phyloP scores from a whole-genome alignment of 768 basidiomycete species.

The Chalciporus piperatus region DNA sequence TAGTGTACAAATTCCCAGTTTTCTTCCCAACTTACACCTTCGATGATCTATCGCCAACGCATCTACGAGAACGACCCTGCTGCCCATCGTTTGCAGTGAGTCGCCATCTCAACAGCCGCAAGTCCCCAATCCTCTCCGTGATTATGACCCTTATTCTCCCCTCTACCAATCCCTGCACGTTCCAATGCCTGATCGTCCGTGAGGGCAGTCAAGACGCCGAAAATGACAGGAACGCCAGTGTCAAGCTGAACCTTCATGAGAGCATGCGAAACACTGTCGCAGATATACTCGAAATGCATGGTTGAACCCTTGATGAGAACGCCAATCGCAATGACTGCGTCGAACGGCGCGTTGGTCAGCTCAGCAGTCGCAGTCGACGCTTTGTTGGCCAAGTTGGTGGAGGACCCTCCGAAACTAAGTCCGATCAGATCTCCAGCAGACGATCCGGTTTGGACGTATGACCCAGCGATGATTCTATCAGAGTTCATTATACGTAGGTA shows the following conservation, averaged over 20 bases:
- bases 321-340: slow-evolving; percentile 96
- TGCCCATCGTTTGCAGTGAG: slow-evolving; percentile 61
- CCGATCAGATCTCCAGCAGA: slow-evolving; percentile 76
- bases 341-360: slow-evolving; percentile 67
- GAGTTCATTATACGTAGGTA: slow-evolving; percentile 7
- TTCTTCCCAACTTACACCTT: background rate
- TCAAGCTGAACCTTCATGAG: slow-evolving; percentile 95
- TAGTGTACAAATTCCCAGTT: slow-evolving; percentile 6
- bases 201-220: slow-evolving; percentile 92
- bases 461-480: slow-evolving; percentile 81
- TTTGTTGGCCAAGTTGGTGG: slow-evolving; percentile 29
- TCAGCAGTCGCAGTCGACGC: slow-evolving; percentile 34
- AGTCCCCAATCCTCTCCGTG: slow-evolving; percentile 98
- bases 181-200: slow-evolving; percentile 94
- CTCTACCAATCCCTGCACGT: slow-evolving; percentile 82
- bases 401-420: slow-evolving; percentile 42
- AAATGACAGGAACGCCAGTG: slow-evolving; percentile 90
- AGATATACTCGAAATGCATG: slow-evolving; percentile 99
- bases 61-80: slow-evolving; percentile 56
- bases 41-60: background rate
- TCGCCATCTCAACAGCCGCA: slow-evolving; percentile 93
- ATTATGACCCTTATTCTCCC: slow-evolving; percentile 79
- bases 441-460: slow-evolving; percentile 75
- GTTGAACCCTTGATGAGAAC: slow-evolving; percentile 97
- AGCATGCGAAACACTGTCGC: slow-evolving; percentile 87